These are phyloP conservation scores for Pseudogymnoascus sp. DNA, from an alignment of 2,329 filamentous ascomycete genomes.

Conservation along the genomic window DNA sequence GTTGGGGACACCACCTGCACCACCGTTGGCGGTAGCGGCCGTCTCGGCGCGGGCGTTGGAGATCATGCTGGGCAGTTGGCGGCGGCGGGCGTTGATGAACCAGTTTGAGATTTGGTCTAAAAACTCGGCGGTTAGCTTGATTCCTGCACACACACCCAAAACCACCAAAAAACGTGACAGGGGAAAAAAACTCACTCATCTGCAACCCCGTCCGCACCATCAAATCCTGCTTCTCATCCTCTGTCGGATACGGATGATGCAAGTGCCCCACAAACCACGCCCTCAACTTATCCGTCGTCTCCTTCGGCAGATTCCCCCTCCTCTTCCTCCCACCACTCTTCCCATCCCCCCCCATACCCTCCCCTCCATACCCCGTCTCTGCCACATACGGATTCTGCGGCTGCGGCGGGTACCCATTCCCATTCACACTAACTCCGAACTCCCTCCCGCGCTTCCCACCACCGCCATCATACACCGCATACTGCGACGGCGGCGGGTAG, in stretches of 20 bases:
- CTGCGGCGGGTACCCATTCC: neutral
- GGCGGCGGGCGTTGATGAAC: slow-evolving; percentile 70
- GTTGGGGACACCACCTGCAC: slow-evolving; percentile 26
- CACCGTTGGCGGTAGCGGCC: slow-evolving; percentile 32
- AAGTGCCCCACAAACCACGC: slow-evolving; percentile 73
- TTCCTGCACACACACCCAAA: neutral
- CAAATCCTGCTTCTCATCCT: slow-evolving; percentile 78
- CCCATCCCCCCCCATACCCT: neutral
- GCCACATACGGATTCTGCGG: neutral
- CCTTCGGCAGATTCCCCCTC: slow-evolving; percentile 82
- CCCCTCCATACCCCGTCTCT: neutral
- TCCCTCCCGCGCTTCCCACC: neutral
- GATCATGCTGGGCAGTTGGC: slow-evolving; percentile 53
- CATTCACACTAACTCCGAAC: neutral
- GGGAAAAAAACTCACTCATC: slow-evolving; percentile 54
- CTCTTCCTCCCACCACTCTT: slow-evolving; percentile 47
- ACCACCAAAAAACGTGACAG: too few relatives aligned
- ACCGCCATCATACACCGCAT: neutral
- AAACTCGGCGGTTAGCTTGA: neutral
- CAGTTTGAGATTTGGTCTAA: slow-evolving; percentile 67
- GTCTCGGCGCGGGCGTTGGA: slow-evolving; percentile 46
- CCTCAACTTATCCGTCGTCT: slow-evolving; percentile 72
- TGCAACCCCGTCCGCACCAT: slow-evolving; percentile 69
- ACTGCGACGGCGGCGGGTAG: neutral
- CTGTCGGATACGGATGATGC: slow-evolving; percentile 75